phyloP scores from a whole-genome alignment of 129 eudicot genomes.

The Arctium lappa region DNA sequence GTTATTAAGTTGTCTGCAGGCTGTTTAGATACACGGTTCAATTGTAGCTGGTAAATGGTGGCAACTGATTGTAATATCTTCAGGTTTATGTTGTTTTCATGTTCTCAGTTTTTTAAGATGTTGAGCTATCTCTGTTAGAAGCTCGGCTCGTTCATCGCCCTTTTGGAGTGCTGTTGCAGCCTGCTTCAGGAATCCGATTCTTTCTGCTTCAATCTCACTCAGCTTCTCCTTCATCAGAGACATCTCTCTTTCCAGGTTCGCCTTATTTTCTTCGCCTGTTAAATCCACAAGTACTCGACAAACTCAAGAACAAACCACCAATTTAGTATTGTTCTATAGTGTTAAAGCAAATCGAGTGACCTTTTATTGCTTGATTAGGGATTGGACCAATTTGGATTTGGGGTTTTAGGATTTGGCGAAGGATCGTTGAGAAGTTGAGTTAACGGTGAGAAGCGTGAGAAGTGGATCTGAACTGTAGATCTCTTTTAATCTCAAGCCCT shows the following conservation, averaged over 20 bases:
- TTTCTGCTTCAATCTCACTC: conserved; percentile 73
- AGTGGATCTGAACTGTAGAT: too few species aligned
- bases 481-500: too few species aligned
- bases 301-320: background rate
- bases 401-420: too few species aligned
- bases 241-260: conserved; percentile 51
- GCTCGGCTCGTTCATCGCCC: conserved; percentile 69
- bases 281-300: background rate
- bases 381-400: background rate
- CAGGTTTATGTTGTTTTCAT: background rate
- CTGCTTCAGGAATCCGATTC: conserved; percentile 56
- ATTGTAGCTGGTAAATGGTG: background rate
- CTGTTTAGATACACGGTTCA: conserved; percentile 6
- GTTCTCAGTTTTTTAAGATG: conserved; percentile 55
- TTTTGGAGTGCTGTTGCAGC: conserved; percentile 56
- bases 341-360: background rate
- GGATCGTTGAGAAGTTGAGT: too few species aligned
- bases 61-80: background rate
- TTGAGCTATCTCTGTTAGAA: conserved; percentile 76
- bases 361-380: background rate
- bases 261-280: conserved; percentile 43
- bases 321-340: background rate
- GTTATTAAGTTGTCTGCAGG: background rate
- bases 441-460: too few species aligned
- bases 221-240: conserved; percentile 51